Conservation (phyloP, 371 early-diverging fungal genomes). For the Dentiscutata heterogama region DNA sequence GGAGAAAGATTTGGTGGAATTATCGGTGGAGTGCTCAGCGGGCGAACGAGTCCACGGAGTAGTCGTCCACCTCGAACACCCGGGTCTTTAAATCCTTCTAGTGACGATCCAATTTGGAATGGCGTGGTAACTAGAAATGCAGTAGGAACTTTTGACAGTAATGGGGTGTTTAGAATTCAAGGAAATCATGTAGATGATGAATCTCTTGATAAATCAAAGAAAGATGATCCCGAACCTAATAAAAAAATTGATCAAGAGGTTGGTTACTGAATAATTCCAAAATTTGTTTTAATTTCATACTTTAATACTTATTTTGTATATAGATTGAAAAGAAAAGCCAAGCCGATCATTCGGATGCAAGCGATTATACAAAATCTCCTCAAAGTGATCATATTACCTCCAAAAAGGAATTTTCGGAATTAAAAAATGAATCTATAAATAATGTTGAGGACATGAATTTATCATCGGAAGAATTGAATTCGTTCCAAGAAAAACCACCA, state of each 20-base stretch:
- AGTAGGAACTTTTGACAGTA: conserved; percentile 55
- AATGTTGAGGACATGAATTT: background rate
- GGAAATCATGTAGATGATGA: conserved; percentile 27
- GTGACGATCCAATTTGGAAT: conserved; percentile 50
- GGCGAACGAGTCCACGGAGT: conserved; percentile 28
- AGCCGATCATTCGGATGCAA: background rate
- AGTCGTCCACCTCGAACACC: conserved; percentile 25
- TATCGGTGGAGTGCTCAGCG: conserved; percentile 36
- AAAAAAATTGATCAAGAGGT: conserved; percentile 30
- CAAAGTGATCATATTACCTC: background rate
- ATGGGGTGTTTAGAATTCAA: conserved; percentile 73
- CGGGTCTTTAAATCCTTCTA: conserved; percentile 3
- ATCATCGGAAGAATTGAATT: background rate
- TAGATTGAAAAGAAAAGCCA: conserved; percentile 30
- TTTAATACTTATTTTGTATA: conserved; percentile 14
- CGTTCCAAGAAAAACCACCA: background rate
- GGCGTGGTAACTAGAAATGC: conserved; percentile 51
- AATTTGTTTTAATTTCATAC: background rate
- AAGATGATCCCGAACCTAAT: conserved; percentile 23
- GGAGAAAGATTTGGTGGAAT: conserved; percentile 41
- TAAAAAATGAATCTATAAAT: background rate
- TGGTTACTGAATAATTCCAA: background rate
- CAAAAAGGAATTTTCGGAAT: background rate
- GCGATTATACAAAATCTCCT: background rate
- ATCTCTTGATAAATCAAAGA: conserved; percentile 28